A percentile compares a stretch with the other conserved stretches of the same genome.
These are phyloP conservation scores for Geotrichum citri-aurantii DNA, from an alignment of 1,139 yeast genomes.

Conservation along the genomic window DNA sequence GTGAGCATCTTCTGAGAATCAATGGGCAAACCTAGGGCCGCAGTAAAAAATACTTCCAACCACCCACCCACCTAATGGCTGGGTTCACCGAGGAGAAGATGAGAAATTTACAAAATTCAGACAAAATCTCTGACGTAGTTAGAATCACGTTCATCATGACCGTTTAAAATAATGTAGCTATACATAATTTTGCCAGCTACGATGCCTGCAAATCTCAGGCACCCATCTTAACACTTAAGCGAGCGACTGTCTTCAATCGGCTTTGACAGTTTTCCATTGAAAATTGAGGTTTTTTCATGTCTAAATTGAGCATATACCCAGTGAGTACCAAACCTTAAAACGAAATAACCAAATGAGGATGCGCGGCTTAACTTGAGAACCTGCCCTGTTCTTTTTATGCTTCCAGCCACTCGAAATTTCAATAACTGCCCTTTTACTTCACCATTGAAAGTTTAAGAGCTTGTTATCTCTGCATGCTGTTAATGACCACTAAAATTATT, in stretches of 20 bases:
- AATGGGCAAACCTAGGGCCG: not conserved
- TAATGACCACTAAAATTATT: too few species aligned
- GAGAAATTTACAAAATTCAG: not conserved
- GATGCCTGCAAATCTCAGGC: not conserved
- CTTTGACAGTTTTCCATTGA: not conserved
- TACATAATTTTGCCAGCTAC: too few species aligned
- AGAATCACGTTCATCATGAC: too few species aligned
- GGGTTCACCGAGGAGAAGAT: not conserved
- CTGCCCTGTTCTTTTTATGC: not conserved
- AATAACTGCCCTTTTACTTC: not conserved
- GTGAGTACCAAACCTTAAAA: not conserved
- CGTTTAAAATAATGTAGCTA: too few species aligned
- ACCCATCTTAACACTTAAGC: not conserved
- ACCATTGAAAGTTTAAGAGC: too few species aligned
- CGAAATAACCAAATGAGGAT: not conserved
- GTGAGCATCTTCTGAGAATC: too few species aligned
- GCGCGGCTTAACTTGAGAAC: not conserved
- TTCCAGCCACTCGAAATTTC: not conserved
- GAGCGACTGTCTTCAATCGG: not conserved
- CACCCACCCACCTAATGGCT: not conserved
- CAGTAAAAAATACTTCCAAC: not conserved
- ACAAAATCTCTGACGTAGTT: too few species aligned
- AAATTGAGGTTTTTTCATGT: not conserved
- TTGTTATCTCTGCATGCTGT: too few species aligned
- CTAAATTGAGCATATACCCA: not conserved